Base-by-base conservation (phyloP, 176 grass and related monocot species). In the Carex littledalei region DNA sequence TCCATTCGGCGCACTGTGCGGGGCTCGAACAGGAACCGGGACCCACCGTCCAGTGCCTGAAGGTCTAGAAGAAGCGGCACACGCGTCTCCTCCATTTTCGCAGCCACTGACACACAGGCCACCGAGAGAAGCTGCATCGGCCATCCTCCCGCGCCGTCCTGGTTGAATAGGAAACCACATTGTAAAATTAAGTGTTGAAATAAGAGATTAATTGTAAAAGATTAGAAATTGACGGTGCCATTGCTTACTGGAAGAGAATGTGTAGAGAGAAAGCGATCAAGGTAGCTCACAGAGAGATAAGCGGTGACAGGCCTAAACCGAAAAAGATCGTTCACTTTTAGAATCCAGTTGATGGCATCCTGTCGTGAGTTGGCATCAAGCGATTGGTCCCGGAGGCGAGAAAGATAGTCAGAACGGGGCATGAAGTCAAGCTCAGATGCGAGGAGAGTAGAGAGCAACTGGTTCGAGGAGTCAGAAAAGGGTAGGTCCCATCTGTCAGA, bases 31-130 rank as follows among this genome's bases (percentile, higher is more conserved):
- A 87, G 64, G 65, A 79, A 85, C 4, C 52, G 61, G 21, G 89
- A 83, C 13, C 61, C 63, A 31, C 67, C 57, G 21, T 87, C 85
- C 53, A 82, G 72, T 54, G 70, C 58, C 81, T 90, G 89, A 26
- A 90, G 64, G 55, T 90, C 89, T 0, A 87, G 34, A 21, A 90
- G 75, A 52, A 67, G 17, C 18, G 89, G 89, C 17, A 84, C 85
- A 35, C 73, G 63, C 43, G 89, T 87, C 74, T 90, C 89, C 85
- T 90, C 89, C 89, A 90, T 76, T 74, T 90, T 90, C 56, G 89
- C 89, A 5, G 89, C 89, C 26, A 90, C 76, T 26, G 85, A 90
- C 13, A 90, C 85, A 62, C 89, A 87, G 37, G 89, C 85, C 56
- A 90, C 85, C 8, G 89, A 90, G 14, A 90, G 81, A 57, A 90